phyloP scores from a whole-genome alignment of 139 green algal species.

The Picocystis salinarum region DNA sequence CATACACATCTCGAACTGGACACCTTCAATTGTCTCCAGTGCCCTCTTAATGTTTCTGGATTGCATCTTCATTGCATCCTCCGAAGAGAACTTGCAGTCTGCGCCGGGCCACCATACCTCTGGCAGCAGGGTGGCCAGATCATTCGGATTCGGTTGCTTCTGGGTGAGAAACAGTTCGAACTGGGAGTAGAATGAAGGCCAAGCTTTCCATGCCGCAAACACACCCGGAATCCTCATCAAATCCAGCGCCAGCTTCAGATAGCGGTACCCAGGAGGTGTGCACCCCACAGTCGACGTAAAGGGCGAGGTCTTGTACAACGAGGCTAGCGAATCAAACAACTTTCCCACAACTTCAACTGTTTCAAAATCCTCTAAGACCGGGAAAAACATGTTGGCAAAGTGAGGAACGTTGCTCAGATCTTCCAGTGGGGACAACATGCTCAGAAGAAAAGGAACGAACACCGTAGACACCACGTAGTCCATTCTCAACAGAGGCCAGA shows the following conservation, averaged over 20 bases:
- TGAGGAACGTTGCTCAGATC: background rate
- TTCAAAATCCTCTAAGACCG: too few species aligned
- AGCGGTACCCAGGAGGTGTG: conserved; percentile 16
- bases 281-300: conserved; percentile 9
- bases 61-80: conserved; percentile 20
- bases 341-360: conserved; percentile 1
- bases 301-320: background rate
- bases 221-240: conserved; percentile 5
- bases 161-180: conserved; percentile 40
- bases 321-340: conserved; percentile 2
- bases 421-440: background rate
- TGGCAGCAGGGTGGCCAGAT: conserved; percentile 34
- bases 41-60: background rate
- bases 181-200: conserved; percentile 4
- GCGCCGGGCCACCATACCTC: conserved; percentile 40
- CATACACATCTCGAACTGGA: conserved; percentile 9
- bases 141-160: conserved; percentile 37
- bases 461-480: conserved; percentile 13
- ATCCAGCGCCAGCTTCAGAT: conserved; percentile 13
- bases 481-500: conserved; percentile 8
- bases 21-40: conserved; percentile 12
- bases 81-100: conserved; percentile 18
- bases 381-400: background rate
- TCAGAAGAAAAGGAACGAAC: conserved; percentile 16
- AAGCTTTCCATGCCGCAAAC: conserved; percentile 6